A percentile compares a stretch with the other conserved stretches of the same genome.
Conservation (phyloP, 495 filamentous ascomycete genomes). For the Penicillium steckii region DNA sequence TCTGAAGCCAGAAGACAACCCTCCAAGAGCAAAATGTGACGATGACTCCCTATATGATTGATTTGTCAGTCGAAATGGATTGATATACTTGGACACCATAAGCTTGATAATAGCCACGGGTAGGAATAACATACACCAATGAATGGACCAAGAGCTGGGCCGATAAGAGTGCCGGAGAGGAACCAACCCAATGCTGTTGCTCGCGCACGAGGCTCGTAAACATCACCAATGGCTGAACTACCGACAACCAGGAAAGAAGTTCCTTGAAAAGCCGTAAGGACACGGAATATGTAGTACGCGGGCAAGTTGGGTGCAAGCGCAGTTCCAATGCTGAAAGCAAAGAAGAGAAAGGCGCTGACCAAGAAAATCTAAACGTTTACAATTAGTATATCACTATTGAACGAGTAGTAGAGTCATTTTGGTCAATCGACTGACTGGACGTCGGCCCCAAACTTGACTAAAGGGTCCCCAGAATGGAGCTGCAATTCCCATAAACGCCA, state of each 20-base stretch:
- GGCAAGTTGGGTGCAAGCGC: slow-evolving; percentile 65
- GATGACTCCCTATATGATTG: slow-evolving; percentile 52
- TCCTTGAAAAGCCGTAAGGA: slow-evolving; percentile 69
- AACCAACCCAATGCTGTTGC: slow-evolving; percentile 71
- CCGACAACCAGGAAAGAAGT: slow-evolving; percentile 68
- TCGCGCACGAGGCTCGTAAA: slow-evolving; percentile 63
- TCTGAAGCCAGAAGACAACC: slow-evolving; percentile 71
- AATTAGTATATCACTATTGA: slow-evolving; percentile 7
- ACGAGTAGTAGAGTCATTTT: not conserved
- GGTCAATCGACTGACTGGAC: slow-evolving; percentile 44
- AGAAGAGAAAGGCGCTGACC: slow-evolving; percentile 57
- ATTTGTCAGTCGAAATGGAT: not conserved
- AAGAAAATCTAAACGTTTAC: slow-evolving; percentile 48
- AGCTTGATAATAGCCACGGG: not conserved
- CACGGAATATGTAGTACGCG: slow-evolving; percentile 67
- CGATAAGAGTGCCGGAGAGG: slow-evolving; percentile 65
- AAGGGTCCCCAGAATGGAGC: slow-evolving; percentile 68
- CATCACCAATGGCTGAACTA: slow-evolving; percentile 62
- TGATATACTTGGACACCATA: not conserved
- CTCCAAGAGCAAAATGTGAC: slow-evolving; percentile 69
- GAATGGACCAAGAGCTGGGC: slow-evolving; percentile 70
- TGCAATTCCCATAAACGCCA: slow-evolving; percentile 68
- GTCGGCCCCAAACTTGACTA: slow-evolving; percentile 64
- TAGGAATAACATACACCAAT: slow-evolving; percentile 37
- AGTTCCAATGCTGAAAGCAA: slow-evolving; percentile 62